Evolutionary conservation across 352 stramenopile genomes (phyloP).

Genomic region (Pythium brachiatum): DNA sequence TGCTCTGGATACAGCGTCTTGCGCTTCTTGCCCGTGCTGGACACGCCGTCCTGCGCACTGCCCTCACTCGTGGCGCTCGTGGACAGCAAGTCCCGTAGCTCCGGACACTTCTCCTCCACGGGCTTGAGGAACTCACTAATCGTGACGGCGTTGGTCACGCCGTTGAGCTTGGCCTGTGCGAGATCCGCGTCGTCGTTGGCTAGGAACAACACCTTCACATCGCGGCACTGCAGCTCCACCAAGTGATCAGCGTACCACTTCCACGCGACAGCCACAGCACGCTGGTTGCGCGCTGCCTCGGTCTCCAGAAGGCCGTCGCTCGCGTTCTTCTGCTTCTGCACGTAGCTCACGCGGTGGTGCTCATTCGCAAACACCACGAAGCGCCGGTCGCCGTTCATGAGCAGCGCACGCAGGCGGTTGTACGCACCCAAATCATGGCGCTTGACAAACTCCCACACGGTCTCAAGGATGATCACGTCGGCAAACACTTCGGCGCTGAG

Average conservation of each 20-base stretch:
- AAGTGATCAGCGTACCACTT: conserved; percentile 76
- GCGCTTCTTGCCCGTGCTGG: conserved; percentile 33
- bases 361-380: conserved; percentile 95
- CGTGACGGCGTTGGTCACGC: conserved; percentile 49
- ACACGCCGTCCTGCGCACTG: conserved; percentile 7
- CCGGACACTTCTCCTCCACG: conserved; percentile 37
- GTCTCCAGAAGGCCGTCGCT: conserved; percentile 28
- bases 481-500: conserved; percentile 50
- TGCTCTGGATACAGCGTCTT: conserved; percentile 79
- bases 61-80: conserved; percentile 30
- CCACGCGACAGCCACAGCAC: conserved; percentile 76
- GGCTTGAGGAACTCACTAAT: conserved; percentile 64
- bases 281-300: conserved; percentile 83
- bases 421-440: conserved; percentile 88
- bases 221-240: conserved; percentile 41
- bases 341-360: conserved; percentile 81
- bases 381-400: conserved; percentile 76
- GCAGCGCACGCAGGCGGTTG: conserved; percentile 83
- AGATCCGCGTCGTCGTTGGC: conserved; percentile 68
- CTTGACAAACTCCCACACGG: conserved; percentile 88
- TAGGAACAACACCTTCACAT: conserved; percentile 56
- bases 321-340: conserved; percentile 48
- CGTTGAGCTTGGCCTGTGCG: conserved; percentile 36
- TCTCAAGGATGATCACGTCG: conserved; percentile 90
- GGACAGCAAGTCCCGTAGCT: conserved; percentile 61